Percentiles rank a stretch among this genome's conserved stretches.
Conservation (phyloP, 768 basidiomycete genomes). For the Guyanaporus albipodus region DNA sequence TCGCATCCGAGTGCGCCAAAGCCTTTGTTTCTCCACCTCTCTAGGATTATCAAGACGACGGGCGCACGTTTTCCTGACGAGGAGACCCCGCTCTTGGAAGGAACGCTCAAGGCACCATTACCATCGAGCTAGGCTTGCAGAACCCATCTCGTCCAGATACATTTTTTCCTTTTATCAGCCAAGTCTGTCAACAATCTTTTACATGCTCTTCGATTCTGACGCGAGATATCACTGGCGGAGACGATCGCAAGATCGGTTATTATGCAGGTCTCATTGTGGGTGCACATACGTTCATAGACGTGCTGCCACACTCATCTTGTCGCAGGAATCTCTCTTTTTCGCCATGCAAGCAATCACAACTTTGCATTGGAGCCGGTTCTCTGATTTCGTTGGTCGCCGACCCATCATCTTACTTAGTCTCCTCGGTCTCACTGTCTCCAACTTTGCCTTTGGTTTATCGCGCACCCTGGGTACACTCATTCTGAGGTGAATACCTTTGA, state of each 20-base stretch:
- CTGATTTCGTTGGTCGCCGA: slow-evolving; percentile 58
- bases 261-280: slow-evolving; percentile 60
- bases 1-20: too few relatives aligned
- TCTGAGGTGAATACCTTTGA: slow-evolving; percentile 39
- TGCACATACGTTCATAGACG: neutral
- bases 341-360: slow-evolving; percentile 53
- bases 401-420: slow-evolving; percentile 57
- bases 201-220: neutral
- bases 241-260: slow-evolving; percentile 62
- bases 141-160: slow-evolving; percentile 50
- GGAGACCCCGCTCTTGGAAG: slow-evolving; percentile 42
- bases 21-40: too few relatives aligned
- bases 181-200: slow-evolving; percentile 31
- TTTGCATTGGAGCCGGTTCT: slow-evolving; percentile 61
- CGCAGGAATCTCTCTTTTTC: slow-evolving; percentile 61
- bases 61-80: too few relatives aligned
- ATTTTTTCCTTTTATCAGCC: slow-evolving; percentile 63
- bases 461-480: slow-evolving; percentile 51
- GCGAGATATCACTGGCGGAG: slow-evolving; percentile 51
- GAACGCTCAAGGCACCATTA: slow-evolving; percentile 39
- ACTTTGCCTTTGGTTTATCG: slow-evolving; percentile 60
- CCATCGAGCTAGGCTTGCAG: slow-evolving; percentile 53
- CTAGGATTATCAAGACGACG: too few relatives aligned
- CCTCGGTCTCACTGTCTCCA: slow-evolving; percentile 48
- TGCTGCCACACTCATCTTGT: neutral